phyloP scores from a whole-genome alignment of 257 asterid genomes.

The Osmanthus fragrans region DNA sequence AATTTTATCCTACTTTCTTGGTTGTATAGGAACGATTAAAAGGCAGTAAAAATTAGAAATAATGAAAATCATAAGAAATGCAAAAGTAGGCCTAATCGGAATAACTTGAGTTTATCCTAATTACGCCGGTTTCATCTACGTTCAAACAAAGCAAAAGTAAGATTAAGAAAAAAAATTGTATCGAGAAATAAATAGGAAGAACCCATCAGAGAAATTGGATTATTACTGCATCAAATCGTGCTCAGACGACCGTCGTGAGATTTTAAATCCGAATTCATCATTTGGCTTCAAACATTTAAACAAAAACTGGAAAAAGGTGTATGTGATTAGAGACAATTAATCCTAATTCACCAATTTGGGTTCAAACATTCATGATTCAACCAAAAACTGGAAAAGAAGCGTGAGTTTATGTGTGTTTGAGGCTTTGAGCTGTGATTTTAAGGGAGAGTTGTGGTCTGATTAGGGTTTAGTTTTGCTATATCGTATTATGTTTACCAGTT shows the following conservation, averaged over 20 bases:
- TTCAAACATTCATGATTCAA: neutral
- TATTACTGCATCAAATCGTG: slow-evolving; percentile 43
- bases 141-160: neutral
- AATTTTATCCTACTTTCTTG: neutral
- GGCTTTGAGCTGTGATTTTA: neutral
- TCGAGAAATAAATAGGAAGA: neutral
- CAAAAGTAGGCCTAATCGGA: slow-evolving; percentile 52
- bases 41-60: no score
- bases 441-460: neutral
- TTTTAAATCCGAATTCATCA: slow-evolving; percentile 60
- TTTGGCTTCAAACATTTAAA: slow-evolving; percentile 7
- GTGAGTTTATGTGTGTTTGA: neutral
- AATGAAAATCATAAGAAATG: neutral
- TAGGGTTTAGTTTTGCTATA: slow-evolving; percentile 18
- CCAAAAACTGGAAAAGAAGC: neutral
- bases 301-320: neutral
- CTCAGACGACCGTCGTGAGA: slow-evolving; percentile 97
- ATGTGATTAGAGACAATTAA: neutral
- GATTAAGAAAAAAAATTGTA: neutral
- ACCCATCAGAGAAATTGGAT: slow-evolving; percentile 62
- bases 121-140: slow-evolving; percentile 25
- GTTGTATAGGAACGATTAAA: no score
- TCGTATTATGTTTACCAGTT: neutral
- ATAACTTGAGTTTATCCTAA: slow-evolving; percentile 26
- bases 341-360: neutral